Conservation (phyloP, 2,329 filamentous ascomycete genomes). For the Myriangium duriaei region DNA sequence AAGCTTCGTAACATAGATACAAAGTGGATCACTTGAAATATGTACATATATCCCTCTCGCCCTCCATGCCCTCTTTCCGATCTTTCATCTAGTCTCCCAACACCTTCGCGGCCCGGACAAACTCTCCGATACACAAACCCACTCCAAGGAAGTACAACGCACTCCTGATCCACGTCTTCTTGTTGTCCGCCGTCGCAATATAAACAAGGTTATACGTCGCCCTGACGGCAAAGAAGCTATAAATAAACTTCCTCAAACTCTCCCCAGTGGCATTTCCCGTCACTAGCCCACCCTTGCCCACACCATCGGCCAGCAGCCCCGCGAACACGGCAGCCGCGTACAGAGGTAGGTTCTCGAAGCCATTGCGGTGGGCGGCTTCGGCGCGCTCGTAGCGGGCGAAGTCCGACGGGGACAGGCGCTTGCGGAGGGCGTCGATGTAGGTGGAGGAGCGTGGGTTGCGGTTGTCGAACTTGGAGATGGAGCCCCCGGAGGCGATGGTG, state of each 20-base stretch:
- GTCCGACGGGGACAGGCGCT: constrained; percentile 24
- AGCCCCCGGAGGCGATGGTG: constrained; percentile 24
- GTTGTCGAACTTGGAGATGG: constrained; percentile 29
- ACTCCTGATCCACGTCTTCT: constrained; percentile 17
- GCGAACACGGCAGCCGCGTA: constrained; percentile 33
- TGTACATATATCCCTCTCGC: too few relatives aligned
- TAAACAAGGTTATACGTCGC: constrained; percentile 28
- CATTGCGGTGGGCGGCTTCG: constrained; percentile 34
- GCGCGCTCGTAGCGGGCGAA: constrained; percentile 33
- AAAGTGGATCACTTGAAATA: too few relatives aligned
- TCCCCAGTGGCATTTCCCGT: constrained; percentile 12
- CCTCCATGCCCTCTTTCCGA: too few relatives aligned
- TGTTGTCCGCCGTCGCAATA: constrained; percentile 19
- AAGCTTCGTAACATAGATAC: too few relatives aligned
- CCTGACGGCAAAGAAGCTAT: constrained; percentile 25
- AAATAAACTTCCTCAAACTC: constrained; percentile 25
- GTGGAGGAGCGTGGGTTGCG: constrained; percentile 28
- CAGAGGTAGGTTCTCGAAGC: constrained; percentile 35
- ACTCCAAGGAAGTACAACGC: constrained; percentile 20
- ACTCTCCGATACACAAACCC: constrained; percentile 20
- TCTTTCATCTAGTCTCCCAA: constrained; percentile 7
- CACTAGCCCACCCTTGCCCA: constrained; percentile 18
- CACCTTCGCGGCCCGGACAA: constrained; percentile 18
- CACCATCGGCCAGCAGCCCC: constrained; percentile 29
- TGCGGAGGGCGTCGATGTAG: constrained; percentile 25